phyloP scores from a whole-genome alignment of 768 basidiomycete species.

The Galerina marginata region DNA sequence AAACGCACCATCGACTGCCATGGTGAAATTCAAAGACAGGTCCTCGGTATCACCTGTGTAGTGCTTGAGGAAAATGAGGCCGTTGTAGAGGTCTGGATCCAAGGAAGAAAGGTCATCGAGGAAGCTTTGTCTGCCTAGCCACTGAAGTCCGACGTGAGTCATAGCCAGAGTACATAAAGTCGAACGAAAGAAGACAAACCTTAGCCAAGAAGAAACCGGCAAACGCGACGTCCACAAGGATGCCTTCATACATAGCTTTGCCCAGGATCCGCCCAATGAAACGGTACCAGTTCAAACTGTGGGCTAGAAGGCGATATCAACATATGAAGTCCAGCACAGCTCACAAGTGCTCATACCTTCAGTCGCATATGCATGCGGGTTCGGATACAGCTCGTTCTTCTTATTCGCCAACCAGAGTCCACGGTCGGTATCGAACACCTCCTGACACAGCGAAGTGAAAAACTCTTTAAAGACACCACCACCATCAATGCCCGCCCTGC shows the following conservation, averaged over 20 bases:
- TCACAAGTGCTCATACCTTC: conserved; percentile 59
- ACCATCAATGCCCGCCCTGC: conserved; percentile 90
- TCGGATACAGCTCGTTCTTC: conserved; percentile 95
- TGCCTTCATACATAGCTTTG: conserved; percentile 96
- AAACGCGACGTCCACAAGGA: conserved; percentile 93
- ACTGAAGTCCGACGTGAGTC: conserved; percentile 46
- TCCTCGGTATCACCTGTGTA: conserved; percentile 88
- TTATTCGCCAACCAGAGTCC: conserved; percentile 92
- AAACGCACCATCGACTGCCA: conserved; percentile 76
- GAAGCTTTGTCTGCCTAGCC: conserved; percentile 91
- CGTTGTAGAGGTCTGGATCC: conserved; percentile 91
- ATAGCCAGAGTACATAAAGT: background rate
- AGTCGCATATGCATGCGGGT: conserved; percentile 89
- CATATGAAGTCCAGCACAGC: background rate
- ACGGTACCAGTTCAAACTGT: conserved; percentile 89
- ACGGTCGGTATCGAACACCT: conserved; percentile 93
- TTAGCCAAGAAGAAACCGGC: conserved; percentile 95
- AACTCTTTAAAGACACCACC: conserved; percentile 99
- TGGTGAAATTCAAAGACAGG: conserved; percentile 86
- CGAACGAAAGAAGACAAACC: conserved; percentile 39
- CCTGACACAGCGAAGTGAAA: conserved; percentile 88
- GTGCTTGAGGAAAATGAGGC: conserved; percentile 91
- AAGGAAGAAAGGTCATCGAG: conserved; percentile 92
- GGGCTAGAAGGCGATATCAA: conserved; percentile 49
- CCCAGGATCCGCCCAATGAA: conserved; percentile 94